A percentile compares a stretch with the other conserved stretches of the same genome.
Conservation (phyloP, 352 stramenopile genomes). For the Phytopythium sindhum region DNA sequence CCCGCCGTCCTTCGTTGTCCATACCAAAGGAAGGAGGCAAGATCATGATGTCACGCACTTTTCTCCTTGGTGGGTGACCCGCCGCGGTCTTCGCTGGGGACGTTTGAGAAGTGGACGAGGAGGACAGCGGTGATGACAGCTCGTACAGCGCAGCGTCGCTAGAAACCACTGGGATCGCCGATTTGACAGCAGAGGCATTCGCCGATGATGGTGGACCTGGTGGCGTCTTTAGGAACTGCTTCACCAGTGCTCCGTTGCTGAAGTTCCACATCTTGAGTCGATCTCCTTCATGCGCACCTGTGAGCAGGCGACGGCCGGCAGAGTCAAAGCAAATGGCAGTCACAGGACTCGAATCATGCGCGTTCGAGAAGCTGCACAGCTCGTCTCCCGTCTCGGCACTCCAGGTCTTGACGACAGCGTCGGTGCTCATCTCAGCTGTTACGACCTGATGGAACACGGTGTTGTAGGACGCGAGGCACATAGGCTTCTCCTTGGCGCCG, state of each 20-base stretch:
- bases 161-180: not conserved
- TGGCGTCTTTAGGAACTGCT: conserved; percentile 70
- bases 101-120: not conserved
- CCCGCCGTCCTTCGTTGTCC: conserved; percentile 45
- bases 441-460: conserved; percentile 82
- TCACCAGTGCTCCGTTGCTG: conserved; percentile 82
- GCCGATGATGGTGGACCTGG: conserved; percentile 16
- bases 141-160: conserved; percentile 1
- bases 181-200: conserved; percentile 10
- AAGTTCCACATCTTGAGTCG: conserved; percentile 90
- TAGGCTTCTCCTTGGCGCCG: conserved; percentile 38
- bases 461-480: conserved; percentile 73
- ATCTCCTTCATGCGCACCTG: conserved; percentile 71
- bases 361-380: conserved; percentile 75
- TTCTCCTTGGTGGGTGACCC: conserved; percentile 19
- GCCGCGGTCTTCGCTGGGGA: conserved; percentile 15
- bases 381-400: conserved; percentile 82
- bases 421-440: conserved; percentile 66
- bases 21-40: conserved; percentile 57
- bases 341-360: conserved; percentile 61
- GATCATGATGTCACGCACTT: conserved; percentile 60
- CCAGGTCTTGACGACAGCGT: conserved; percentile 81
- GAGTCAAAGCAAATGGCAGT: conserved; percentile 84
- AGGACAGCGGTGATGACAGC: not conserved
- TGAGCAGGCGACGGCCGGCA: conserved; percentile 72